Percentiles rank a stretch among this genome's conserved stretches.
phyloP scores from a whole-genome alignment of 129 eudicot genomes.

The Pulicaria dysenterica region DNA sequence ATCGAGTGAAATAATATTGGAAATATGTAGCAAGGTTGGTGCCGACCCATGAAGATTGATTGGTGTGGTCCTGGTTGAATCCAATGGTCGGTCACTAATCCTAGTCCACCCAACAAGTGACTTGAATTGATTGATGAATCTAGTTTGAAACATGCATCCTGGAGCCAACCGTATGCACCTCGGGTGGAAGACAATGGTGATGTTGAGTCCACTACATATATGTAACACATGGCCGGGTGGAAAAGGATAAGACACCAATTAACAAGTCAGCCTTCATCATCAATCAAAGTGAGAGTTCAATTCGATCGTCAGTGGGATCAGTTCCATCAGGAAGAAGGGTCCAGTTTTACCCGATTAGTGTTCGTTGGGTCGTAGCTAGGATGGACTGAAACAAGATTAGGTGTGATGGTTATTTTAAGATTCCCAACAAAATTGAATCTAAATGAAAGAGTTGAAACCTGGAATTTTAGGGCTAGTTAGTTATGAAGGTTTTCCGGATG shows the following conservation, averaged over 20 bases:
- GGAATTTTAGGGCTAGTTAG: too few relatives aligned
- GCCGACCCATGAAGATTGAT: constrained; percentile 15
- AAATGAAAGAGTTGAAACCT: too few relatives aligned
- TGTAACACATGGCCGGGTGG: background rate
- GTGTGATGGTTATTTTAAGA: background rate
- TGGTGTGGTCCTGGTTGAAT: constrained; percentile 14
- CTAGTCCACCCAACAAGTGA: constrained; percentile 11
- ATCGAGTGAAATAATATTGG: background rate
- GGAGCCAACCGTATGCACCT: constrained; percentile 35
- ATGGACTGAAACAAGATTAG: background rate
- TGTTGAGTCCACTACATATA: background rate
- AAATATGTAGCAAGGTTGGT: background rate
- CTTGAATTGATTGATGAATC: constrained; percentile 18
- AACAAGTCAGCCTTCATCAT: background rate
- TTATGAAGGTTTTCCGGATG: too few relatives aligned
- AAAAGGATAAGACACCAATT: constrained; percentile 8
- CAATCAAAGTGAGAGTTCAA: background rate
- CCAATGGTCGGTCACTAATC: background rate
- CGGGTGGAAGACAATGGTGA: constrained; percentile 35
- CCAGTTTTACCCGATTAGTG: background rate
- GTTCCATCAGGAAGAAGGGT: background rate
- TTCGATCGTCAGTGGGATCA: too few relatives aligned
- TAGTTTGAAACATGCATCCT: background rate
- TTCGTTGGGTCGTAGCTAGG: background rate
- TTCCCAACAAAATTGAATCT: background rate